Base-by-base conservation (phyloP, 495 filamentous ascomycete species). In the Tuber melanosporum region DNA sequence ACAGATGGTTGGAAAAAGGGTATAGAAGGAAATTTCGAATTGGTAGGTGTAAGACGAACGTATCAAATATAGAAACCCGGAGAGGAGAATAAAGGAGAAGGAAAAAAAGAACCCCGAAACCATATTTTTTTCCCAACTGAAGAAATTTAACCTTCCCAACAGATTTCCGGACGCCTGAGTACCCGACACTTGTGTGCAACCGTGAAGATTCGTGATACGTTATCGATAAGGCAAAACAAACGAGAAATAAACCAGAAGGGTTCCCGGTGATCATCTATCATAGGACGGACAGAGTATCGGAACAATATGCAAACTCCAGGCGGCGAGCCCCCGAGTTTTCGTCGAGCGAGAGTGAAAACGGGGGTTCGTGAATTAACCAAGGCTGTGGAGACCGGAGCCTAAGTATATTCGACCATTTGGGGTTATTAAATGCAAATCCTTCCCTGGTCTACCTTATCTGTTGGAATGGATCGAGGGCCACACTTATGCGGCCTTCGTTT, bases 401-500 rank as follows among this genome's bases (percentile, higher is more conserved):
- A 10, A 36, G 57, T 26, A 66, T 19, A 14, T 66, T 36, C 26
- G 14, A 36, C 14, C 57, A 17, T 66, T 7, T 36, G 12, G 32
- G 57, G 14, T 36, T 36, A 66, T 32, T 17, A 14, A 17, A 66
- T 19, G 57, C 57, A 19, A 17, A 66, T 36, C 57, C 57, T 36
- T 36, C 57, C 36, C 17, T 17, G 22, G 71, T 76, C 74, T 82
- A 83, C 79, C 82, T 80, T 74, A 83, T 83, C 76, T 83, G 82
- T 57, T 82, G 74, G 69, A 83, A 79, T 72, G 82, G 82, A 75
- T 83, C 82, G 42, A 83, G 74, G 17, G 82, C 82, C 49, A 79
- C 75, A 77, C 83, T 83, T 78, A 79, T 83, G 79, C 83, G 75
- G 82, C 83, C 82, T 89, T 86, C 75, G 85, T 86, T 84, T 90